Conservation (phyloP, 225 moss, liverwort and hornwort species). For the Climacium dendroides region DNA sequence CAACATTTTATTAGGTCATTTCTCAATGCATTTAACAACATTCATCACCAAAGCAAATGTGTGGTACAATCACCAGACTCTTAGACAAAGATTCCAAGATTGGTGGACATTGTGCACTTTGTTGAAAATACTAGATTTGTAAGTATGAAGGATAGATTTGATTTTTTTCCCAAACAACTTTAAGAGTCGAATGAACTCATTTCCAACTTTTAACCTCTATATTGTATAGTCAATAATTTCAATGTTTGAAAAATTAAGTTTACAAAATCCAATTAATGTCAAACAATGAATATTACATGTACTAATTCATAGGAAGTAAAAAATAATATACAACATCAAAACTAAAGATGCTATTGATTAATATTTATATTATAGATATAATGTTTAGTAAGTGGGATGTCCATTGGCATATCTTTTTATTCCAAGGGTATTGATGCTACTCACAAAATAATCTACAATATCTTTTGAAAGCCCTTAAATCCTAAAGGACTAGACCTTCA, state of each 20-base stretch:
- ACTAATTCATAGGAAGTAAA: background rate
- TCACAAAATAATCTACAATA: no score
- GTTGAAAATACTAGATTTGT: background rate
- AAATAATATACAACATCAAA: background rate
- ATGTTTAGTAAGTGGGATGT: no score
- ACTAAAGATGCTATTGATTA: background rate
- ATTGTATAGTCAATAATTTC: rapidly evolving
- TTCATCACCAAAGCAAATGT: background rate
- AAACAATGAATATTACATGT: background rate
- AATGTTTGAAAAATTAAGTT: rapidly evolving
- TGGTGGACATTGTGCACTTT: background rate
- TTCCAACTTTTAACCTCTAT: background rate
- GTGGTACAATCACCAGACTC: background rate
- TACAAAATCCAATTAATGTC: background rate
- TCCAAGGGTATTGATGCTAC: no score
- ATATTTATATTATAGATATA: background rate
- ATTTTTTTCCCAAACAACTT: background rate
- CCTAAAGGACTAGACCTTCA: no score
- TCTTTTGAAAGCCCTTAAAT: no score
- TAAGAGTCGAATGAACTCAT: background rate
- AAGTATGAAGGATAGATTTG: background rate
- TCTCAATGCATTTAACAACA: background rate
- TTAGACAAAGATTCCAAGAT: background rate
- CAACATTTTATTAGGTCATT: background rate
- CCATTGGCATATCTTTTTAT: no score